These are phyloP conservation scores for Chionographis japonica DNA, from an alignment of 106 monocot species.

Conservation along the genomic window DNA sequence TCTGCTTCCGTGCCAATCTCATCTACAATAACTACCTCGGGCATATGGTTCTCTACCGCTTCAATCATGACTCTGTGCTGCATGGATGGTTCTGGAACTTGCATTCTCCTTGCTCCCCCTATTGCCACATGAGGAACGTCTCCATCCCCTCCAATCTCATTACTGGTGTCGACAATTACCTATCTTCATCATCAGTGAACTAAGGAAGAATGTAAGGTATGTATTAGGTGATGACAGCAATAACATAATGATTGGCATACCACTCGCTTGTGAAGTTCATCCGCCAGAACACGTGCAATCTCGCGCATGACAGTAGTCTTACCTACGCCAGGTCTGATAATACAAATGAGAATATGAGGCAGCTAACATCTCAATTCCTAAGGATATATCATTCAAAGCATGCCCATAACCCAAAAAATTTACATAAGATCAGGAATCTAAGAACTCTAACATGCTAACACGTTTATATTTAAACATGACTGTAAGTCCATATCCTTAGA, in stretches of 20 bases:
- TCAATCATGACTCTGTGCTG: constrained; percentile 95
- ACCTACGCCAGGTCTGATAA: constrained; percentile 82
- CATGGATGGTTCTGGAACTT: constrained; percentile 80
- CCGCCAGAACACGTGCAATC: constrained; percentile 86
- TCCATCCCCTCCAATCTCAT: constrained; percentile 98
- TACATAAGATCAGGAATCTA: neutral
- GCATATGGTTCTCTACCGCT: constrained; percentile 99
- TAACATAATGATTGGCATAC: constrained; percentile 26
- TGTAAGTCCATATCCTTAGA: no score
- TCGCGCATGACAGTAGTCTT: constrained; percentile 96
- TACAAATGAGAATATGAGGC: neutral
- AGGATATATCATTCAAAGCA: neutral
- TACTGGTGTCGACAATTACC: constrained; percentile 95
- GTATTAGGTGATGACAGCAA: neutral
- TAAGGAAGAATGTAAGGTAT: constrained; percentile 22
- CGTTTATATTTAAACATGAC: neutral
- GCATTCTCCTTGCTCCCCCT: constrained; percentile 91
- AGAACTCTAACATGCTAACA: neutral
- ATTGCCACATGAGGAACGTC: constrained; percentile 91
- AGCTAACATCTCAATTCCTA: neutral
- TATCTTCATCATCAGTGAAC: constrained; percentile 60
- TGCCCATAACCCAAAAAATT: neutral
- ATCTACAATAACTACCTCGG: constrained; percentile 95
- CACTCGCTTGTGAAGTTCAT: constrained; percentile 88
- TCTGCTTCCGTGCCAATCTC: constrained; percentile 97